Evolutionary conservation across 192 early-diverging fungal species (phyloP).

Genomic region (Podila epigama): DNA sequence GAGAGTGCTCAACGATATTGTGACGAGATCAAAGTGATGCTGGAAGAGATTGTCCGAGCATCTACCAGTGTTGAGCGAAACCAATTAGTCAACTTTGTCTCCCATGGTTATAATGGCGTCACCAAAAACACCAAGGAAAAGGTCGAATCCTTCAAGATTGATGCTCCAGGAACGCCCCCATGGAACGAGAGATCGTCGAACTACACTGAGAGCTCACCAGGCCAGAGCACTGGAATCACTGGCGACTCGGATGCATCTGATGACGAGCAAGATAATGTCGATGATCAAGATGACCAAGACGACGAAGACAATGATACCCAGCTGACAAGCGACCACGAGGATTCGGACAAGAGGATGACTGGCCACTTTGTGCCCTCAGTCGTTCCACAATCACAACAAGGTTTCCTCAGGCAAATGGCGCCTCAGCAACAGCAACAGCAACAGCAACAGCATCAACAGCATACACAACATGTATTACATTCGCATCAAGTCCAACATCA

Average conservation of each 20-base stretch:
- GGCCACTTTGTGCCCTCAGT: background rate
- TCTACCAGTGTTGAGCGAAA: conserved; percentile 31
- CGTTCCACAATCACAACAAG: too few relatives aligned
- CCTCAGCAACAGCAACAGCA: conserved; percentile 8
- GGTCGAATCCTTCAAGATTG: conserved; percentile 10
- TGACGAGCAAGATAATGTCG: background rate
- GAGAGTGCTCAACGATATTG: conserved; percentile 32
- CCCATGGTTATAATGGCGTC: conserved; percentile 8
- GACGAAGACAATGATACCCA: conserved; percentile 6
- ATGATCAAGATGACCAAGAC: background rate
- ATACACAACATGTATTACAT: too few relatives aligned
- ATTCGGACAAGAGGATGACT: conserved; percentile 9
- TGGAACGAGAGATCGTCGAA: conserved; percentile 29
- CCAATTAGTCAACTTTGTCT: conserved; percentile 7
- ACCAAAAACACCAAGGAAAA: conserved; percentile 5
- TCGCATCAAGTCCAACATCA: background rate
- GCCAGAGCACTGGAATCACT: conserved; percentile 2
- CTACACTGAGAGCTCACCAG: conserved; percentile 15
- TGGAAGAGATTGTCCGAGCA: conserved; percentile 24
- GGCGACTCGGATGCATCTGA: conserved; percentile 21
- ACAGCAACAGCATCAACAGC: background rate
- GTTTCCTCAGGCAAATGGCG: background rate
- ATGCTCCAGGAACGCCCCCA: conserved; percentile 10
- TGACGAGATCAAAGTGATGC: conserved; percentile 39
- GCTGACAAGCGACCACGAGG: conserved; percentile 10